Conservation (phyloP, 352 stramenopile species). For the Phytophthora sojae region DNA sequence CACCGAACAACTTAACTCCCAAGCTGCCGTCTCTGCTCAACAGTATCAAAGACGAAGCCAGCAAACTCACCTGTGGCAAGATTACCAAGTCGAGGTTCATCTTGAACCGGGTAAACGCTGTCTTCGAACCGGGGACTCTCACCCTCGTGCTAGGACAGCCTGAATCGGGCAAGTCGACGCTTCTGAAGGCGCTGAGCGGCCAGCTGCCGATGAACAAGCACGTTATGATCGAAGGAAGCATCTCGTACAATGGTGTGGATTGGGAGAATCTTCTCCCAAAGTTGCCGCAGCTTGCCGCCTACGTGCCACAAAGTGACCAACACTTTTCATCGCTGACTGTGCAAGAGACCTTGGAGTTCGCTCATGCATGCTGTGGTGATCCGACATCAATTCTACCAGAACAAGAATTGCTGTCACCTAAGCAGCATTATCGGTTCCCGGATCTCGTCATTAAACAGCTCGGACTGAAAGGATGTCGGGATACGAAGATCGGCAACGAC, state of each 20-base stretch:
- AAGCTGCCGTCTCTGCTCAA: conserved; percentile 36
- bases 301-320: conserved; percentile 59
- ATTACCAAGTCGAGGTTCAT: not conserved
- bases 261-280: conserved; percentile 24
- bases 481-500: conserved; percentile 59
- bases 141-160: conserved; percentile 24
- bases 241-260: conserved; percentile 40
- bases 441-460: conserved; percentile 33
- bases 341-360: conserved; percentile 82
- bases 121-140: conserved; percentile 39
- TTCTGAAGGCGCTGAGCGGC: conserved; percentile 47
- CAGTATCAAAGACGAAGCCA: conserved; percentile 16
- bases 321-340: conserved; percentile 90
- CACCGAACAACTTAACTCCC: not conserved
- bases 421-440: too few species aligned
- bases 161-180: conserved; percentile 35
- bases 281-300: conserved; percentile 45
- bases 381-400: not conserved
- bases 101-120: conserved; percentile 29
- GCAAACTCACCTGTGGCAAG: too few species aligned
- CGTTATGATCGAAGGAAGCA: conserved; percentile 30
- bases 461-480: conserved; percentile 46
- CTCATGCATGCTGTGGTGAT: conserved; percentile 41
- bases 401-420: not conserved
- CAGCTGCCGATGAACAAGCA: conserved; percentile 43